Evolutionary conservation across 2,329 filamentous ascomycete genomes (phyloP), one percentile per base, ranked within the genome.

Genomic region (Trichoderma hamatum): DNA sequence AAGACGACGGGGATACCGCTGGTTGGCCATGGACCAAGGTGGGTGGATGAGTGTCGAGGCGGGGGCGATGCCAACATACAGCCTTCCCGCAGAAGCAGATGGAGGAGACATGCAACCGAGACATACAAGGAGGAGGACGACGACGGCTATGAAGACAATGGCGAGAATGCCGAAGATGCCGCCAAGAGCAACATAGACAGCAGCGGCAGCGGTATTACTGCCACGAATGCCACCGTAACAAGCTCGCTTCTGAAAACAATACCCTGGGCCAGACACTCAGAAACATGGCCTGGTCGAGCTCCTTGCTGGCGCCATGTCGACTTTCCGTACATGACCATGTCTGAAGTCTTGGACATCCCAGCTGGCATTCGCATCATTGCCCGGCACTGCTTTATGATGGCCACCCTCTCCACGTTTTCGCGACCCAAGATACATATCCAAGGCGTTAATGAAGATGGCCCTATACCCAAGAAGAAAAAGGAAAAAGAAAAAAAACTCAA

Each of bases 251-350:
- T 3, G 26, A 2, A 56, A 67, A 24, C 28, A 14, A 34, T 26
- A n/a, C 19, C 32, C 10, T 69, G 66, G 64, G 39, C 7, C 39
- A 56, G 36, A 16, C 34, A 21, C n/a, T 62, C 62, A 9, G 71
- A 68, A 30, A 55, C 65, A 5, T 74, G 71, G 72, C 71, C 72
- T 3, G 72, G 72, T 6, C 68, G 68, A 3, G 69, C 72, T 1
- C 83, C 84, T 3, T 87, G 85, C 76, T 87, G 85, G 85, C 81
- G 84, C 21, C 85, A 87, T 75, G 82, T 86, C 72, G 81, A 84
- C 69, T 86, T 84, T 65, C 84, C 84, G 0, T 85, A 83, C 72
- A 75, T 86, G 11, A 85, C 83, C 1, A 78, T 86, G 16, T 76
- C 80, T 43, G 80, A 85, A 68, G 80, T 80, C 62, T 78, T 81